Conservation (phyloP, 352 stramenopile genomes). For the Globisporangium polare region DNA sequence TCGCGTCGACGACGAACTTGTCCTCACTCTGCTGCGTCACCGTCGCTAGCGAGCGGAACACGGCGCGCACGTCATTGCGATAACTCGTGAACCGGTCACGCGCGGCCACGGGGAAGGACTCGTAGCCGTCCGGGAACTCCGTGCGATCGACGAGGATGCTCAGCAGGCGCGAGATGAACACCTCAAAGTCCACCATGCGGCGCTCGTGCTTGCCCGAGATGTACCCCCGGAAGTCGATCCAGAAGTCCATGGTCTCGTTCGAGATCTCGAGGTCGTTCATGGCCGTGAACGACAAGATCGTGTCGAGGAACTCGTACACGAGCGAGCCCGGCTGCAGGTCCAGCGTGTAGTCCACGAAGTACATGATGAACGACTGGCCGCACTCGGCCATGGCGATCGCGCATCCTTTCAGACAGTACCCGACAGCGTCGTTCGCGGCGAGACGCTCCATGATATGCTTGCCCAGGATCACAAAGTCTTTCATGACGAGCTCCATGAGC, state of each 20-base stretch:
- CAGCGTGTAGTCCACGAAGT: slow-evolving; percentile 77
- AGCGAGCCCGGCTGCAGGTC: slow-evolving; percentile 53
- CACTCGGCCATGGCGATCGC: slow-evolving; percentile 65
- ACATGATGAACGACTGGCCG: slow-evolving; percentile 68
- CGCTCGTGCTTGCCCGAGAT: slow-evolving; percentile 73
- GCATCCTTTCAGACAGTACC: slow-evolving; percentile 47
- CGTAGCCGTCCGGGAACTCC: slow-evolving; percentile 54
- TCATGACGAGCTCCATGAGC: slow-evolving; percentile 77
- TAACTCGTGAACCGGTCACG: slow-evolving; percentile 68
- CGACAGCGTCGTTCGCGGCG: slow-evolving; percentile 22
- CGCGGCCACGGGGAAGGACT: slow-evolving; percentile 34
- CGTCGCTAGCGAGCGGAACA: slow-evolving; percentile 76
- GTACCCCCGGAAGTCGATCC: slow-evolving; percentile 75
- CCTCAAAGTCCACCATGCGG: slow-evolving; percentile 63
- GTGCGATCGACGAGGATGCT: slow-evolving; percentile 68
- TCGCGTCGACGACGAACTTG: slow-evolving; percentile 71
- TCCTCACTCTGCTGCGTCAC: slow-evolving; percentile 67
- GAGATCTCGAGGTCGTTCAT: slow-evolving; percentile 61
- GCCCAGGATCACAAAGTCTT: slow-evolving; percentile 68
- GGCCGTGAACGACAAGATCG: slow-evolving; percentile 64
- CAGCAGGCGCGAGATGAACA: slow-evolving; percentile 69
- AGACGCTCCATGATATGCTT: slow-evolving; percentile 48
- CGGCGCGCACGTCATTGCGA: slow-evolving; percentile 65
- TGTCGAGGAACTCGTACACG: slow-evolving; percentile 75
- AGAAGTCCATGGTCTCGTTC: slow-evolving; percentile 82